These are phyloP conservation scores for Hyaloraphidium curvatum DNA, from an alignment of 192 early-diverging fungal genomes.

Conservation along the genomic window DNA sequence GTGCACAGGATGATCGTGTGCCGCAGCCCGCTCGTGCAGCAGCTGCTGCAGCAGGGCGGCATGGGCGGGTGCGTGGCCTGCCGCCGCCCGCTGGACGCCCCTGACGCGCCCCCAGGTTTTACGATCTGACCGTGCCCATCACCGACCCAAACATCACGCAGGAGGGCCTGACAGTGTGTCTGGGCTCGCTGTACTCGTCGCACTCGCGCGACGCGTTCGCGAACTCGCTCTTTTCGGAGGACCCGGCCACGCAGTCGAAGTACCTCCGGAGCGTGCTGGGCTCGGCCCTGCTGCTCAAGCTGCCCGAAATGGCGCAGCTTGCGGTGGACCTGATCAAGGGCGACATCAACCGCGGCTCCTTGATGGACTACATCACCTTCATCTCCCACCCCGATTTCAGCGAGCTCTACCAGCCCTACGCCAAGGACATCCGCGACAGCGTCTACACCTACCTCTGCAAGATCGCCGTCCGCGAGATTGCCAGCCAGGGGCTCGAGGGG, in stretches of 20 bases:
- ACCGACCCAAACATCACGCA: conserved; percentile 28
- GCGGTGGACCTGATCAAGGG: conserved; percentile 22
- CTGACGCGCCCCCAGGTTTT: background rate
- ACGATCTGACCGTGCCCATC: conserved; percentile 15
- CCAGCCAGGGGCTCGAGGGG: conserved; percentile 8
- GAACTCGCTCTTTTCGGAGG: background rate
- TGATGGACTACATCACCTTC: conserved; percentile 29
- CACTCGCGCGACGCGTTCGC: conserved; percentile 15
- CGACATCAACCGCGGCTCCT: conserved; percentile 18
- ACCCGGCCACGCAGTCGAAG: conserved; percentile 8
- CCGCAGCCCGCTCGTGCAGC: background rate
- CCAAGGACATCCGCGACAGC: conserved; percentile 23
- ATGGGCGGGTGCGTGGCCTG: background rate
- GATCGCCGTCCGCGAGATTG: conserved; percentile 26
- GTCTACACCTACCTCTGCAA: conserved; percentile 25
- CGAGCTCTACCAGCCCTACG: conserved; percentile 4
- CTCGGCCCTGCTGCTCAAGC: conserved; percentile 24
- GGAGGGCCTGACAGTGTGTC: conserved; percentile 26
- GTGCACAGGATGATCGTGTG: background rate
- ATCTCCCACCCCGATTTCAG: conserved; percentile 16
- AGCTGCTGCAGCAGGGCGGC: conserved; percentile 4
- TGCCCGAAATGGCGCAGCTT: conserved; percentile 19
- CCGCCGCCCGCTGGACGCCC: background rate
- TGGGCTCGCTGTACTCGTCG: conserved; percentile 30
- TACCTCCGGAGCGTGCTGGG: conserved; percentile 25